Evolutionary conservation across 2,329 filamentous ascomycete genomes (phyloP).

Genomic region (Aureobasidium sp.): DNA sequence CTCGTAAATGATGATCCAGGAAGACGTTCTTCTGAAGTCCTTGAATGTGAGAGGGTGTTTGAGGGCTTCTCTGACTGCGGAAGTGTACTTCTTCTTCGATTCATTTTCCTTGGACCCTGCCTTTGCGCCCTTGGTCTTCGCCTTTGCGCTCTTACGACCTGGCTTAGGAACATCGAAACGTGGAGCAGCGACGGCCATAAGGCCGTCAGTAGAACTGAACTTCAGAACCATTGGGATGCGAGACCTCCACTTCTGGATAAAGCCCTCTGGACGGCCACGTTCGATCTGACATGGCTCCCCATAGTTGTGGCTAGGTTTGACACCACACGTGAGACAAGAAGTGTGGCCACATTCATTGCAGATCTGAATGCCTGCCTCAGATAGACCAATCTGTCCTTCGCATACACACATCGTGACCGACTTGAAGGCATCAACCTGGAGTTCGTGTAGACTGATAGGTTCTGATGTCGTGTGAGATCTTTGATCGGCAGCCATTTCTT

Average conservation of each 20-base stretch:
- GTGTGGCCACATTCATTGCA: conserved; percentile 50
- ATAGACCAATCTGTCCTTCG: conserved; percentile 42
- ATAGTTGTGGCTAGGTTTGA: conserved; percentile 48
- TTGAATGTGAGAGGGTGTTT: conserved; percentile 30
- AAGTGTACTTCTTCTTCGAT: conserved; percentile 22
- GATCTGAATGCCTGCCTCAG: conserved; percentile 34
- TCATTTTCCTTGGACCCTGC: neutral
- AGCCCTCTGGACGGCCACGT: conserved; percentile 36
- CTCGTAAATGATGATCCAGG: conserved; percentile 39
- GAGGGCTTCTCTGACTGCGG: conserved; percentile 28
- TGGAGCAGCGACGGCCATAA: neutral
- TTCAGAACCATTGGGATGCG: conserved; percentile 33
- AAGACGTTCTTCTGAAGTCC: conserved; percentile 25
- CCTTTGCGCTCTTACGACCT: neutral
- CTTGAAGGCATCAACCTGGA: conserved; percentile 1
- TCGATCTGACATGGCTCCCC: neutral
- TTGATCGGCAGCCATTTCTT: neutral
- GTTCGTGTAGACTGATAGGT: neutral
- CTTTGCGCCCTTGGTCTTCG: neutral
- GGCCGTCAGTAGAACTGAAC: conserved; percentile 6
- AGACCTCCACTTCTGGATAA: conserved; percentile 38
- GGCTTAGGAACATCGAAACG: neutral
- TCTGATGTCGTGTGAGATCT: neutral
- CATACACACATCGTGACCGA: conserved; percentile 44
- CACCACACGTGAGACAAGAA: conserved; percentile 47